Conservation (phyloP, 371 early-diverging fungal species). For the Umbelopsis sp. region DNA sequence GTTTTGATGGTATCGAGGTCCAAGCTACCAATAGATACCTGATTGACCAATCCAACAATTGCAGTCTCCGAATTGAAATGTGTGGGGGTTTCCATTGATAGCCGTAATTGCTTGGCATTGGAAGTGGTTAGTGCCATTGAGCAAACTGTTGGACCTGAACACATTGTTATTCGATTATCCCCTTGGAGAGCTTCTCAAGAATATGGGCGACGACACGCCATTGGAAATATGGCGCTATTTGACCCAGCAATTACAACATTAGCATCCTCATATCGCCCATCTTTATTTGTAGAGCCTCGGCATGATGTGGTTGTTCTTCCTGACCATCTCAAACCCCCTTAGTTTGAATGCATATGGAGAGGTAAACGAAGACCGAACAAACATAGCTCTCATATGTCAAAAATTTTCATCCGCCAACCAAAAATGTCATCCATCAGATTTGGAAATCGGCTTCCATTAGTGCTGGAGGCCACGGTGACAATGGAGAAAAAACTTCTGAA, state of each 20-base stretch:
- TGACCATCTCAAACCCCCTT: too few species aligned
- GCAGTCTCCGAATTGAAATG: constrained; percentile 63
- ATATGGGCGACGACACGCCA: constrained; percentile 24
- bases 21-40: constrained; percentile 73
- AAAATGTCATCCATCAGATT: neutral
- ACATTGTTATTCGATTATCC: constrained; percentile 9
- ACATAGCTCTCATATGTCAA: too few species aligned
- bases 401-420: too few species aligned
- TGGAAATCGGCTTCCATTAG: constrained; percentile 38
- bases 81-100: constrained; percentile 60
- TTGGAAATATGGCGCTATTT: constrained; percentile 20
- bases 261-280: constrained; percentile 21
- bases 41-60: constrained; percentile 47
- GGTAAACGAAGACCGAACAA: too few species aligned
- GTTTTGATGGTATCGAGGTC: constrained; percentile 70
- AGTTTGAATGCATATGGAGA: too few species aligned
- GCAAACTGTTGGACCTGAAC: constrained; percentile 14
- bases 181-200: constrained; percentile 20
- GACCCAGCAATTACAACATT: constrained; percentile 17
- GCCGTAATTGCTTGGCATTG: constrained; percentile 50
- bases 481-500: constrained; percentile 20
- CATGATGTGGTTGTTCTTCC: too few species aligned
- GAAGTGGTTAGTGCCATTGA: constrained; percentile 46
- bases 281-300: constrained; percentile 25
- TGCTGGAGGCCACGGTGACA: constrained; percentile 34